These are phyloP conservation scores for Triticum turgidum DNA, from an alignment of 176 grass and related monocot genomes.

Conservation along the genomic window DNA sequence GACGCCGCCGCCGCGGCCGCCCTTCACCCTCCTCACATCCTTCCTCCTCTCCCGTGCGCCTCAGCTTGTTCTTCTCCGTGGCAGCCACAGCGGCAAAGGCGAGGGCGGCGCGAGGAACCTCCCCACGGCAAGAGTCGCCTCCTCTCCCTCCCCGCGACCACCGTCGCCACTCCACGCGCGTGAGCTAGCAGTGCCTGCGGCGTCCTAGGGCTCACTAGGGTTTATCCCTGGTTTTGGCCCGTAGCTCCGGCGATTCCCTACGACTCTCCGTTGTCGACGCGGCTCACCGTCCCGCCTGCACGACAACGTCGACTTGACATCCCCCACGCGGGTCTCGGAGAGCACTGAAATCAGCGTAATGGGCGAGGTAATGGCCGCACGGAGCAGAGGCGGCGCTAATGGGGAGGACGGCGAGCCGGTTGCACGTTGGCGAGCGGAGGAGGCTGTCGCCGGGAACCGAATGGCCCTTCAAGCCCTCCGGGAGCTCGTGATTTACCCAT, in stretches of 20 bases:
- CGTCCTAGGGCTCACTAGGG: not conserved
- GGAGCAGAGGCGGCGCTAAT: not conserved
- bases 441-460: slow-evolving; percentile 56
- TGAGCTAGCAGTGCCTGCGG: not conserved
- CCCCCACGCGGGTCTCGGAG: not conserved
- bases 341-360: not conserved
- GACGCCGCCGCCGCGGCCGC: too few species aligned
- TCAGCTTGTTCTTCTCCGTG: not conserved
- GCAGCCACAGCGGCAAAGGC: not conserved
- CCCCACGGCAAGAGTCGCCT: too few species aligned
- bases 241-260: not conserved
- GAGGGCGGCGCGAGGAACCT: not conserved
- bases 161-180: not conserved
- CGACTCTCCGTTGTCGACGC: not conserved
- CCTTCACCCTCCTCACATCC: not conserved
- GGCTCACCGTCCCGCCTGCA: not conserved
- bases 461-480: slow-evolving; percentile 59
- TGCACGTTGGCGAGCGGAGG: slow-evolving; percentile 52
- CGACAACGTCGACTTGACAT: not conserved
- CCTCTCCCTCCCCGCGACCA: not conserved
- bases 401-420: not conserved
- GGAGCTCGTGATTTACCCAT: slow-evolving; percentile 75
- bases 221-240: not conserved
- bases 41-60: not conserved
- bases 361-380: not conserved